phyloP scores from a whole-genome alignment of 257 asterid species.

The Salvia hispanica region DNA sequence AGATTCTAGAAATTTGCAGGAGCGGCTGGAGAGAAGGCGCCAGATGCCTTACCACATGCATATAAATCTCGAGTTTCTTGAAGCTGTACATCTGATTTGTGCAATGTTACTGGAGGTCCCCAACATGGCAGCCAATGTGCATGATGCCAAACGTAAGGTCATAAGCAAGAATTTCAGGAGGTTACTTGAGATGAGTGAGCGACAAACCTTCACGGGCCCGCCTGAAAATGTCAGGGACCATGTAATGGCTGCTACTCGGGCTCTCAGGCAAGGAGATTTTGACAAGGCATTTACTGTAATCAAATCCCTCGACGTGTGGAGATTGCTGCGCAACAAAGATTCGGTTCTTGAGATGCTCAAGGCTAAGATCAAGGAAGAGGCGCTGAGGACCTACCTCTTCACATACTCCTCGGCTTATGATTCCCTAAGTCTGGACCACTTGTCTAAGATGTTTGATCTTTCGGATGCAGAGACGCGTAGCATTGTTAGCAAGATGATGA shows the following conservation, averaged over 20 bases:
- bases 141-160: conserved; percentile 79
- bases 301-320: conserved; percentile 83
- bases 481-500: conserved; percentile 84
- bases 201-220: conserved; percentile 89
- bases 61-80: conserved; percentile 95
- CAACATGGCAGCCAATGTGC: conserved; percentile 88
- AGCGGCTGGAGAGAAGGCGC: conserved; percentile 91
- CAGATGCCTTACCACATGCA: conserved; percentile 99
- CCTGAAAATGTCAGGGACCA: conserved; percentile 98
- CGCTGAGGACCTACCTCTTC: conserved; percentile 82
- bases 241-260: conserved; percentile 90
- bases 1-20: conserved; percentile 47
- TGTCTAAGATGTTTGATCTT: conserved; percentile 81
- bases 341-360: conserved; percentile 73
- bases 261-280: conserved; percentile 81
- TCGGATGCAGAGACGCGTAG: conserved; percentile 67
- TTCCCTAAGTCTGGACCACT: conserved; percentile 73
- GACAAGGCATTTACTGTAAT: conserved; percentile 67
- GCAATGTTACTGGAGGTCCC: conserved; percentile 98
- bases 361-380: conserved; percentile 88
- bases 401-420: conserved; percentile 75
- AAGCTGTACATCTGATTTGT: conserved; percentile 89
- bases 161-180: conserved; percentile 83
- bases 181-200: conserved; percentile 78
- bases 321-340: conserved; percentile 70